Base-by-base conservation (phyloP, 2,329 filamentous ascomycete species). In the Emmonsiellopsis sp. region DNA sequence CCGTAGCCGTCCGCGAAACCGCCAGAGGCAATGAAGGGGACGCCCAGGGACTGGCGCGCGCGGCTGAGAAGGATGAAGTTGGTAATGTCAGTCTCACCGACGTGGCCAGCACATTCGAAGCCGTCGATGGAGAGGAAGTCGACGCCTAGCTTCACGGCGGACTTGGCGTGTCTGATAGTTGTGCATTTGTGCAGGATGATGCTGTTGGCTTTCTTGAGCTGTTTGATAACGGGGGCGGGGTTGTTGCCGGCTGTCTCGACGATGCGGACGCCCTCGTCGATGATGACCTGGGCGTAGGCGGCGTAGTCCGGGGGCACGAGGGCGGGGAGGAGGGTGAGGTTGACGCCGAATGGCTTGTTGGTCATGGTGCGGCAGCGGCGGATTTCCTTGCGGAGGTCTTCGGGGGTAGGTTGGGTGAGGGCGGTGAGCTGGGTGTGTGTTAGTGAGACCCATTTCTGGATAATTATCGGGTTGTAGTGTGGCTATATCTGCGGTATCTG, bases 71-170 rank as follows among this genome's bases (percentile, higher is more conserved):
- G 81, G 53, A 78, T 78, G 56, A 79, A 75, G 58, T 77, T 77
- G 39, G 76, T 78, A 52, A 77, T 77, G 55, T 79, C 76, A 55
- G 71, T 69, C 62, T 79, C 77, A 53, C 77, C 77, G 13, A 78
- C 76, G 56, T 79, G 77, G 13, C 83, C 93, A 43, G 90, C 93
- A 74, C 93, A 98, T 72, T 98, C 93, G 68, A 98, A 97, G 43
- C 93, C 93, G 68, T 98, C 93, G 62, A 98, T 97, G 60, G 86
- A 91, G 54, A 98, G 75, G 73, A 98, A 97, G 71, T 98, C 93
- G 4, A 96, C 93, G 58, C 93, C 93, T 40, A 97, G 83, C 73
- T 95, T 95, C 55, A 95, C 80, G 48, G 93, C 93, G 60, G 86
- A 90, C 70, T 89, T 82, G 17, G 93, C 93, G 68, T 98, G 93